phyloP scores from a whole-genome alignment of 2,329 filamentous ascomycete species.

The Hypoxylon rubiginosum region DNA sequence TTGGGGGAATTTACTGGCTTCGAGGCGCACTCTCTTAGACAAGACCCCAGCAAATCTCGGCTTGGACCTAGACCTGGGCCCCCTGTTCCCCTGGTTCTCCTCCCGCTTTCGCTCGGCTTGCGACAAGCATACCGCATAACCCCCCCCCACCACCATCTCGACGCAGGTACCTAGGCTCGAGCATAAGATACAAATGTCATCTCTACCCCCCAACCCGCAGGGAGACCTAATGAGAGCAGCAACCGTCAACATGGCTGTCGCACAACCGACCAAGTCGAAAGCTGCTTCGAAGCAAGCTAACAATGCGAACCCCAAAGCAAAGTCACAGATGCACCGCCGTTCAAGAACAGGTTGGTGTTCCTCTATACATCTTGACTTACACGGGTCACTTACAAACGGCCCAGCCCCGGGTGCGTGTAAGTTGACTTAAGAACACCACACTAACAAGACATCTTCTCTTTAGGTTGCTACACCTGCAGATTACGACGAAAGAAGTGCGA shows the following conservation, averaged over 20 bases:
- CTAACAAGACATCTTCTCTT: conserved; percentile 49
- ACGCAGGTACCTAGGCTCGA: conserved; percentile 59
- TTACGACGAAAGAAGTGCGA: conserved; percentile 78
- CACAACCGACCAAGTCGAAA: conserved; percentile 71
- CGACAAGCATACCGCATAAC: conserved; percentile 51
- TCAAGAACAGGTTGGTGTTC: conserved; percentile 88
- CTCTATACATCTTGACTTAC: conserved; percentile 39
- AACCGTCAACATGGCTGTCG: conserved; percentile 72
- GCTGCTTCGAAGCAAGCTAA: conserved; percentile 65
- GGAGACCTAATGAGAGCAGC: conserved; percentile 64
- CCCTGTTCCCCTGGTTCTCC: conserved; percentile 51
- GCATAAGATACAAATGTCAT: conserved; percentile 73
- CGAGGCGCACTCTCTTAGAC: conserved; percentile 49
- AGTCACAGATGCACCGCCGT: conserved; percentile 90
- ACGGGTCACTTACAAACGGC: conserved; percentile 40
- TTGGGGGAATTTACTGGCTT: conserved; percentile 52
- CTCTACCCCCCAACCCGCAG: conserved; percentile 72
- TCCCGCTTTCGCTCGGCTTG: conserved; percentile 60
- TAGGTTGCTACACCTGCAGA: conserved; percentile 78
- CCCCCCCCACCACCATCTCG: conserved; percentile 52
- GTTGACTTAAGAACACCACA: conserved; percentile 41
- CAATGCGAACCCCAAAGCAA: conserved; percentile 72
- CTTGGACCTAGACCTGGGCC: conserved; percentile 53
- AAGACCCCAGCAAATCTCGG: conserved; percentile 52
- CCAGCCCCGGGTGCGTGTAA: conserved; percentile 40